A percentile compares a stretch with the other conserved stretches of the same genome.
These are phyloP conservation scores for Fusarium verrucosum DNA, from an alignment of 2,329 filamentous ascomycete genomes.

Conservation along the genomic window DNA sequence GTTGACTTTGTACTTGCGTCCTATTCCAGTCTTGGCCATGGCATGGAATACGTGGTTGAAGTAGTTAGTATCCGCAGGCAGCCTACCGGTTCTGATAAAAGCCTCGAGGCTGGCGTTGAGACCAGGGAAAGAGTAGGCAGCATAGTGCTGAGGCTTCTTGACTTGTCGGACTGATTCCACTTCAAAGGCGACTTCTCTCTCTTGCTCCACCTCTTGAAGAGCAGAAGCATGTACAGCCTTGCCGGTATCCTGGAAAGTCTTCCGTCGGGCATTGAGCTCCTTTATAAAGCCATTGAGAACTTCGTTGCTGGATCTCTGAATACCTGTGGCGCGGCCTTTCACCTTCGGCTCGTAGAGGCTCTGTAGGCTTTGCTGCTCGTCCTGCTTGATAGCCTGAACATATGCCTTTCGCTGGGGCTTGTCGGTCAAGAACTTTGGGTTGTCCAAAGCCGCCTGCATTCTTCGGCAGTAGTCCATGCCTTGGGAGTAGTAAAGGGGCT, in stretches of 20 bases:
- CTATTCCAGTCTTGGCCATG: slow-evolving; percentile 46
- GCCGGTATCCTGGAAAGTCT: slow-evolving; percentile 40
- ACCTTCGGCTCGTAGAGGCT: slow-evolving; percentile 62
- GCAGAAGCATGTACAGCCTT: slow-evolving; percentile 58
- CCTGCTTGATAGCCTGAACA: slow-evolving; percentile 52
- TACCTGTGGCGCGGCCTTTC: slow-evolving; percentile 19
- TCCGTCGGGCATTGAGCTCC: slow-evolving; percentile 36
- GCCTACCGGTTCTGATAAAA: slow-evolving; percentile 59
- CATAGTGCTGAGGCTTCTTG: slow-evolving; percentile 57
- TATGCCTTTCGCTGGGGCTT: slow-evolving; percentile 47
- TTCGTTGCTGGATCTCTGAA: slow-evolving; percentile 23
- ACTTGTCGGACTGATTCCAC: slow-evolving; percentile 65
- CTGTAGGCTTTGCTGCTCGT: slow-evolving; percentile 65
- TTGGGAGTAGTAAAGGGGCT: slow-evolving; percentile 67
- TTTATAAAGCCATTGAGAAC: slow-evolving; percentile 30
- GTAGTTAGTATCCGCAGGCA: slow-evolving; percentile 49
- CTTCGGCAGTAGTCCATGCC: slow-evolving; percentile 68
- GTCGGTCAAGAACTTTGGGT: slow-evolving; percentile 56
- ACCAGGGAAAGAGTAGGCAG: slow-evolving; percentile 54
- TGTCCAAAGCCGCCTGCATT: slow-evolving; percentile 57
- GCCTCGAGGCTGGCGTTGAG: slow-evolving; percentile 58
- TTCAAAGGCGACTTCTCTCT: slow-evolving; percentile 66
- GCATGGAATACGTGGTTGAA: slow-evolving; percentile 52
- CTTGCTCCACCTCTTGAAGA: slow-evolving; percentile 67
- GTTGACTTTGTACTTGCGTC: slow-evolving; percentile 48